Evolutionary conservation across 179 eudicot genomes (phyloP).

Genomic region (Pouteria campechiana): DNA sequence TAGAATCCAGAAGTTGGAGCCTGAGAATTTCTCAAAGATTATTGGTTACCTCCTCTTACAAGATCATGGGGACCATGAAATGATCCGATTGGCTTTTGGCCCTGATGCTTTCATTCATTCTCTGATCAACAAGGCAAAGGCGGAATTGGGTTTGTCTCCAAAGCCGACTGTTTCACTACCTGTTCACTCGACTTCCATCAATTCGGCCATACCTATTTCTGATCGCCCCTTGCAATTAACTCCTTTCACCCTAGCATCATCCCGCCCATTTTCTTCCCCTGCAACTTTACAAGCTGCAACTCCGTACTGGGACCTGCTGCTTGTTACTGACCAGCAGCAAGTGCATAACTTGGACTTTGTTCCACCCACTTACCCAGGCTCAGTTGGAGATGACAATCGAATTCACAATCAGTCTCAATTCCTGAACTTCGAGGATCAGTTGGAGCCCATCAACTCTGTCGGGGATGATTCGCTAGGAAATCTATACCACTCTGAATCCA

Average conservation of each 20-base stretch:
- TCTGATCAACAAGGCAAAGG: constrained; percentile 12
- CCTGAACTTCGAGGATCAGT: constrained; percentile 30
- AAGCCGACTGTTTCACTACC: constrained; percentile 20
- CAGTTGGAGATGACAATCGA: constrained; percentile 19
- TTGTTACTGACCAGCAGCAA: constrained; percentile 19
- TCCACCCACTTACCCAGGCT: constrained; percentile 21
- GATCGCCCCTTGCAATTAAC: constrained; percentile 27
- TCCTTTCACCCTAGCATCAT: constrained; percentile 23
- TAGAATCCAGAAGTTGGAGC: constrained; percentile 23
- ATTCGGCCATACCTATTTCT: constrained; percentile 8
- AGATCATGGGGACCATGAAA: constrained; percentile 13
- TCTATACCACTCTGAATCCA: constrained; percentile 26
- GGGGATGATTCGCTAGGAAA: constrained; percentile 15
- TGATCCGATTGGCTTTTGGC: constrained; percentile 27
- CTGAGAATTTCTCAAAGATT: constrained; percentile 27
- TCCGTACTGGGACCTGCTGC: constrained; percentile 26
- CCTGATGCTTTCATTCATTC: constrained; percentile 18
- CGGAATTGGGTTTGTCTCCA: constrained; percentile 6
- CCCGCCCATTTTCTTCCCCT: constrained; percentile 22
- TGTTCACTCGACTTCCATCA: constrained; percentile 15
- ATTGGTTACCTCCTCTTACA: constrained; percentile 21
- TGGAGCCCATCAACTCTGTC: constrained; percentile 16
- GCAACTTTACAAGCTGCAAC: constrained; percentile 7
- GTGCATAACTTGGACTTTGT: constrained; percentile 15
- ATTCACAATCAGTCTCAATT: constrained; percentile 29